These are phyloP conservation scores for Fraxinus sp. DNA, from an alignment of 305 asterid genomes.

Conservation along the genomic window DNA sequence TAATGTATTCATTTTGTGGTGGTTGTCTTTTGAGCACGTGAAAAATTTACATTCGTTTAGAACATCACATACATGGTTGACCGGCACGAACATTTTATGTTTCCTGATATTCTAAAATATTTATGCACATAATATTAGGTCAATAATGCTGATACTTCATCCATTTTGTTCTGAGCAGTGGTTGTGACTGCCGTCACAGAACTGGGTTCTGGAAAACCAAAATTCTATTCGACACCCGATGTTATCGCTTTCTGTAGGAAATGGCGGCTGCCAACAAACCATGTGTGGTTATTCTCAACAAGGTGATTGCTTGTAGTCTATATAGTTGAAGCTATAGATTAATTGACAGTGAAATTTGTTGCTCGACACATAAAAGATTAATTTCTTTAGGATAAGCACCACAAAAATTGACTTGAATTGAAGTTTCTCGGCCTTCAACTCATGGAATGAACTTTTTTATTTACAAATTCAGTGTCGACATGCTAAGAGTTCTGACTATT, in stretches of 20 bases:
- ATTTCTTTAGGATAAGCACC: constrained; percentile 9
- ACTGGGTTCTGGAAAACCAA: constrained; percentile 88
- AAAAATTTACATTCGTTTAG: constrained; percentile 3
- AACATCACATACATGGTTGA: not conserved
- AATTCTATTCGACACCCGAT: constrained; percentile 88
- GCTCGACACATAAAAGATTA: constrained; percentile 5
- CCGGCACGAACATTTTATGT: not conserved
- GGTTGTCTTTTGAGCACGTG: constrained; percentile 13
- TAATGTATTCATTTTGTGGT: not conserved
- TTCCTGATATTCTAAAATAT: not conserved
- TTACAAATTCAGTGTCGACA: not conserved
- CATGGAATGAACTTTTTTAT: not conserved
- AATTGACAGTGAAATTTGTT: constrained; percentile 10
- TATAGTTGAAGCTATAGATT: not conserved
- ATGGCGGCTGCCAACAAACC: constrained; percentile 94
- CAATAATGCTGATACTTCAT: constrained; percentile 29
- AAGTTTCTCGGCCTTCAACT: not conserved
- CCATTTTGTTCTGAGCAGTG: constrained; percentile 45
- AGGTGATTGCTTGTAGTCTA: constrained; percentile 46
- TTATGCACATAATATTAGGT: constrained; percentile 10
- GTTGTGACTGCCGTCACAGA: constrained; percentile 96
- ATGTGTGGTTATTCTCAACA: constrained; percentile 92
- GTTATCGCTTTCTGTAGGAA: constrained; percentile 81
- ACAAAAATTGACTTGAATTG: not conserved
- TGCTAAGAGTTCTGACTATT: not conserved